phyloP scores from a whole-genome alignment of 345 rosid species.

The Gossypium australe region DNA sequence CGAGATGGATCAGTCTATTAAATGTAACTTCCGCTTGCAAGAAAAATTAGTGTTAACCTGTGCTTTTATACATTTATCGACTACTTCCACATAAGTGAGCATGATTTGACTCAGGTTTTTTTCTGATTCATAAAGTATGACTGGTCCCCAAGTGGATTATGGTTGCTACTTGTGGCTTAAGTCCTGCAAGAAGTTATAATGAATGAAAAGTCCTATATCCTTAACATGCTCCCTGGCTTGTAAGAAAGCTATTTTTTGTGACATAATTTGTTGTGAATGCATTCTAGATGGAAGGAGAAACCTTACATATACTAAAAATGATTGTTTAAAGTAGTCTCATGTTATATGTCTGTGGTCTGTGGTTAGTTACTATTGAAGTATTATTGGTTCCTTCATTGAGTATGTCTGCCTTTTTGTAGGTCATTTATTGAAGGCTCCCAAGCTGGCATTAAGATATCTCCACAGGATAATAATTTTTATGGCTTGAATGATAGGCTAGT shows the following conservation, averaged over 20 bases:
- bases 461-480: constrained; percentile 75
- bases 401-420: constrained; percentile 34
- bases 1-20: no score
- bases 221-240: background rate
- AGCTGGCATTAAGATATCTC: constrained; percentile 93
- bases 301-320: background rate
- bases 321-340: background rate
- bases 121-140: background rate
- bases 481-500: constrained; percentile 95
- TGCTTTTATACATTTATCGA: background rate
- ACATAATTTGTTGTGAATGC: background rate
- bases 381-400: background rate
- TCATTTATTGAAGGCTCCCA: constrained; percentile 95
- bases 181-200: background rate
- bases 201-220: background rate
- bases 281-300: background rate
- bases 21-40: background rate
- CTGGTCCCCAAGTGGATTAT: background rate
- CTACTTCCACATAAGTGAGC: background rate
- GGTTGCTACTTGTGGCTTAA: background rate
- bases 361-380: background rate
- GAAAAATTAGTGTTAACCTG: background rate
- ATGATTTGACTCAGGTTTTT: background rate
- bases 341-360: background rate
- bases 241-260: background rate